Conservation (phyloP, 2,329 filamentous ascomycete genomes). For the Colletotrichum cereale region DNA sequence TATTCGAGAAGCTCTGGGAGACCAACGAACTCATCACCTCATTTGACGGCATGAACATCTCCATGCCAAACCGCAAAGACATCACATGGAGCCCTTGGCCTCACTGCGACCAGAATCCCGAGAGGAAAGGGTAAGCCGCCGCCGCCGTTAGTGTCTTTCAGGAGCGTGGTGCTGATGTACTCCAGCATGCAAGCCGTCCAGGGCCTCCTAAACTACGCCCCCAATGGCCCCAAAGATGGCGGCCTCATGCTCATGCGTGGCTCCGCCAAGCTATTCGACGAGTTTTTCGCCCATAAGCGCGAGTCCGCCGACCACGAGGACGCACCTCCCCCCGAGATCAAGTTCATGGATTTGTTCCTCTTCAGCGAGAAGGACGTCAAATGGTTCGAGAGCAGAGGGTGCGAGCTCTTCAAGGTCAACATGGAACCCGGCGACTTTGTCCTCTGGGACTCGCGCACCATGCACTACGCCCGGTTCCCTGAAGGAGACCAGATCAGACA, state of each 20-base stretch:
- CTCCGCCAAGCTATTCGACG: conserved; percentile 54
- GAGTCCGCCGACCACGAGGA: conserved; percentile 46
- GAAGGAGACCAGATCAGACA: conserved; percentile 52
- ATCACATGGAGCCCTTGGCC: conserved; percentile 57
- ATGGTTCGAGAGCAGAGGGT: conserved; percentile 42
- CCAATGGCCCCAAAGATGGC: conserved; percentile 59
- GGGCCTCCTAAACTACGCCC: conserved; percentile 58
- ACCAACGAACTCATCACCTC: conserved; percentile 46
- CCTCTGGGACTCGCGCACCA: conserved; percentile 50
- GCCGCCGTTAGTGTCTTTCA: no score
- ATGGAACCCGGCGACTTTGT: conserved; percentile 46
- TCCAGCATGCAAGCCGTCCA: conserved; percentile 52
- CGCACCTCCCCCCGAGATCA: conserved; percentile 48
- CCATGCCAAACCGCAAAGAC: conserved; percentile 55
- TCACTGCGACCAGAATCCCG: conserved; percentile 57
- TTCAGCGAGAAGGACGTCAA: conserved; percentile 54
- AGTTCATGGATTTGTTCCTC: conserved; percentile 55
- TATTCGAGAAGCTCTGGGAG: conserved; percentile 57
- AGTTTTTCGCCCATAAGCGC: conserved; percentile 57
- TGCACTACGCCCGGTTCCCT: conserved; percentile 46
- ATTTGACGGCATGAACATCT: conserved; percentile 55
- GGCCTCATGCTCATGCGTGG: conserved; percentile 60
- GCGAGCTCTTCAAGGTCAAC: conserved; percentile 41
- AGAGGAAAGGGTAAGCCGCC: conserved; percentile 51
- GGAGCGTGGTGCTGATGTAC: background rate